phyloP scores from a whole-genome alignment of 192 early-diverging fungal species.

The Paraglomus brasilianum region DNA sequence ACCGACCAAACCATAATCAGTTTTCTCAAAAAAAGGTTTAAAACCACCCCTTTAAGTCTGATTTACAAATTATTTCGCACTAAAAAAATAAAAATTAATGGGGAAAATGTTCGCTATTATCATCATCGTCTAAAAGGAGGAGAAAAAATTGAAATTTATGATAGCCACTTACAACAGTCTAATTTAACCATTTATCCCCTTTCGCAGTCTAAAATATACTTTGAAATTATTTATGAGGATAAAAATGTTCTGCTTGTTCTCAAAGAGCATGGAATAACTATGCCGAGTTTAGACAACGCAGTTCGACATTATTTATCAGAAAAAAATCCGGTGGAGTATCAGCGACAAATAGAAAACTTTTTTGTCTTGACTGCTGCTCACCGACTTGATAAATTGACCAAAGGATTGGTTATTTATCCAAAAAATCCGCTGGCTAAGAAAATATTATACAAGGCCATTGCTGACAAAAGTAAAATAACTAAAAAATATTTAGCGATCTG shows the following conservation, averaged over 20 bases:
- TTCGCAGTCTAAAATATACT: neutral
- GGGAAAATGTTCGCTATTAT: slow-evolving; percentile 11
- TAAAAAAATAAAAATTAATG: slow-evolving; percentile 22
- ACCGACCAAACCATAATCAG: slow-evolving; percentile 18
- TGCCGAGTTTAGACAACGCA: slow-evolving; percentile 1
- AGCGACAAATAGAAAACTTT: neutral
- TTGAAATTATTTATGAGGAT: slow-evolving; percentile 21
- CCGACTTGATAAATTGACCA: slow-evolving; percentile 9
- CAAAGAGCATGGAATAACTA: slow-evolving; percentile 1
- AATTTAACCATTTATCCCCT: neutral
- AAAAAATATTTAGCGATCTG: slow-evolving; percentile 11
- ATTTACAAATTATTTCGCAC: slow-evolving; percentile 27
- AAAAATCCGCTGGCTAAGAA: neutral
- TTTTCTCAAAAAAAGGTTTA: slow-evolving; percentile 15
- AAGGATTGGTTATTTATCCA: slow-evolving; percentile 17
- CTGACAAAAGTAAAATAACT: neutral
- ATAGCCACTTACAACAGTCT: neutral
- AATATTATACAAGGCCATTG: neutral
- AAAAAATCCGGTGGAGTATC: neutral
- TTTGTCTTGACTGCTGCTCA: slow-evolving; percentile 8
- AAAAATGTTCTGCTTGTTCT: slow-evolving; percentile 6
- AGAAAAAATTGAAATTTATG: slow-evolving; percentile 4
- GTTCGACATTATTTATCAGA: neutral
- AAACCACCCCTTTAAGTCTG: slow-evolving; percentile 10
- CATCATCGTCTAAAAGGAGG: slow-evolving; percentile 6